Base-by-base conservation (phyloP, 116 monocot species). In the Thalassia testudinum region DNA sequence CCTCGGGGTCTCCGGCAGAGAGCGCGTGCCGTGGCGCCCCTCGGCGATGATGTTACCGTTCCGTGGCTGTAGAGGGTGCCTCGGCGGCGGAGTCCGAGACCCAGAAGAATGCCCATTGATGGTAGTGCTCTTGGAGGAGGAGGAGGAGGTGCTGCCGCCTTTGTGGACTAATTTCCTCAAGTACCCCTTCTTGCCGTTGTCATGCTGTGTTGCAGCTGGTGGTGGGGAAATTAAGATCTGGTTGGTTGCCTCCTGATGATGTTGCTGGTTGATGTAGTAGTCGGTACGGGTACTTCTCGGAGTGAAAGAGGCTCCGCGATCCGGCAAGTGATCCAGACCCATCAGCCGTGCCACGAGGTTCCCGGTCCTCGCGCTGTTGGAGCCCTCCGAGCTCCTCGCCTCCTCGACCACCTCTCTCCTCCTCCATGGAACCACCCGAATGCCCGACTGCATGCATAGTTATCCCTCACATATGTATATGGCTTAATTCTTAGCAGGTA, bases 271-370 rank as follows among this genome's bases (percentile, higher is more conserved):
- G 11, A 14, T 14, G 40, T n/a, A n/a, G n/a, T n/a, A n/a, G n/a
- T n/a, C n/a, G n/a, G n/a, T n/a, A n/a, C n/a, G n/a, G n/a, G n/a
- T n/a, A n/a, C n/a, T n/a, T n/a, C n/a, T n/a, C n/a, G n/a, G 27
- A 45, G 37, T 14, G 28, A n/a, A 14, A 27, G 61, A 43, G n/a
- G 10, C 7, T 21, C 2, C 69, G 65, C 14, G 61, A 7, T 77
- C 75, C 2, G 81, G 77, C 12, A 79, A 44, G 13, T 63, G 42
- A 13, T 84, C 84, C 43, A 95, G 62, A 1, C 93, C 93, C 93
- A 95, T 95, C 23, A 95, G 66, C 7, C 78, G 72, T 0, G 93
- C 93, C 5, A 95, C 84, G n/a, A 95, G 60, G 43, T 69, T 84
- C 34, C 55, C 58, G 26, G 28, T 26, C 23, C 27, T 49, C 42